phyloP scores from a whole-genome alignment of 139 green algal genomes.

The Chlamydomonas eustigma region DNA sequence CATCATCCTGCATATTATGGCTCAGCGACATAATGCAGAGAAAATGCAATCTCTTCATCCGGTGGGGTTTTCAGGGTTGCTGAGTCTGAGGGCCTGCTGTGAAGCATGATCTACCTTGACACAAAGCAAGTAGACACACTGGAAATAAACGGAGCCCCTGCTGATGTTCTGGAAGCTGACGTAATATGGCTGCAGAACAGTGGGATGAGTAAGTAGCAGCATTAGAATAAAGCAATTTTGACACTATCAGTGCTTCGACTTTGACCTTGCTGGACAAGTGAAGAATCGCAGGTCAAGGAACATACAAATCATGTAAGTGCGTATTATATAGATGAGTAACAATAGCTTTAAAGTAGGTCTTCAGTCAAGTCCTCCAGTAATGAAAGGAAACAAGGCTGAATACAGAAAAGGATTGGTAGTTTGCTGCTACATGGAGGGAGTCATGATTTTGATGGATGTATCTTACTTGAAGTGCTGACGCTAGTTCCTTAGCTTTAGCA shows the following conservation, averaged over 20 bases:
- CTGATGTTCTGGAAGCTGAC: constrained; percentile 40
- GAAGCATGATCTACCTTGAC: constrained; percentile 21
- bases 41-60: background rate
- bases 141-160: constrained; percentile 32
- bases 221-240: background rate
- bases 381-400: background rate
- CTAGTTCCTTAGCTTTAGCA: constrained; percentile 10
- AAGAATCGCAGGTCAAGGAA: no score
- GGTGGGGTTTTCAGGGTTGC: background rate
- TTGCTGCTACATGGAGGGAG: background rate
- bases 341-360: background rate
- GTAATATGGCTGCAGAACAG: constrained; percentile 36
- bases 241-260: no score
- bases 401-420: background rate
- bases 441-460: background rate
- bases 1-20: background rate
- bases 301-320: no score
- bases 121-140: constrained; percentile 31
- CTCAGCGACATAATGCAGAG: background rate
- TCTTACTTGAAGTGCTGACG: constrained; percentile 27
- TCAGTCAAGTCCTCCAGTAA: background rate
- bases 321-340: no score
- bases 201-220: background rate
- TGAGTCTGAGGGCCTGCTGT: constrained; percentile 1
- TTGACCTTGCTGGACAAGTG: no score